These are phyloP conservation scores for Groenewaldozyma sp. DNA, from an alignment of 1,139 yeast species.

Conservation along the genomic window DNA sequence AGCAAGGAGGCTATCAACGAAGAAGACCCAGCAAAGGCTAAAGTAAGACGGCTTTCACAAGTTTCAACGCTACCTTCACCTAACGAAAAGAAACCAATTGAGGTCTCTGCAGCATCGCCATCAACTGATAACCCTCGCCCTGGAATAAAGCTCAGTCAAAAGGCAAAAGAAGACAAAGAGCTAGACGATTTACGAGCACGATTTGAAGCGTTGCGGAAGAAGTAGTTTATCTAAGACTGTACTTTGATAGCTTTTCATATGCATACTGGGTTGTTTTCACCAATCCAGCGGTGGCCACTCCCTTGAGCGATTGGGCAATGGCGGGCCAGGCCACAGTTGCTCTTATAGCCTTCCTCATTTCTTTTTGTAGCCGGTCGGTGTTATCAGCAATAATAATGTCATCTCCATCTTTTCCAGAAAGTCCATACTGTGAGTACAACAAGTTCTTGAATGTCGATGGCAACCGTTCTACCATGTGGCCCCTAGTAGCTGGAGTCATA, in stretches of 20 bases:
- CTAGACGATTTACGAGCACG: constrained; percentile 45
- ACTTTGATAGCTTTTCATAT: constrained; percentile 49
- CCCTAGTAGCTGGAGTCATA: constrained; percentile 28
- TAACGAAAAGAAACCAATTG: constrained; percentile 34
- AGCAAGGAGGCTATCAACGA: constrained; percentile 1
- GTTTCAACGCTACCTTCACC: constrained; percentile 17
- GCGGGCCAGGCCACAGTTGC: constrained; percentile 63
- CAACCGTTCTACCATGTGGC: constrained; percentile 34
- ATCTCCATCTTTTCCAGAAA: constrained; percentile 28
- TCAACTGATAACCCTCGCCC: constrained; percentile 39
- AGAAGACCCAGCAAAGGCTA: constrained; percentile 16
- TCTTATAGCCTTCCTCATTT: constrained; percentile 32
- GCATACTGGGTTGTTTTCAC: constrained; percentile 67
- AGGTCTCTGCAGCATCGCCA: constrained; percentile 38
- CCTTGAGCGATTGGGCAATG: constrained; percentile 67
- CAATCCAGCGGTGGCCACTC: constrained; percentile 80
- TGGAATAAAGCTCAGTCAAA: constrained; percentile 17
- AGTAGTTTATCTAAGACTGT: constrained; percentile 15
- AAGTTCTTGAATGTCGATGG: constrained; percentile 46
- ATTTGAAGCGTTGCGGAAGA: constrained; percentile 43
- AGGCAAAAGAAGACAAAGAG: constrained; percentile 30
- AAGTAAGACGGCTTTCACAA: constrained; percentile 17
- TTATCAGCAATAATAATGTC: constrained; percentile 35
- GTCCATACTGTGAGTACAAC: constrained; percentile 34
- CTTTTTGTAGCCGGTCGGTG: constrained; percentile 35